Evolutionary conservation across 1,139 yeast genomes (phyloP).

Genomic region (Arxiozyma heterogenica): DNA sequence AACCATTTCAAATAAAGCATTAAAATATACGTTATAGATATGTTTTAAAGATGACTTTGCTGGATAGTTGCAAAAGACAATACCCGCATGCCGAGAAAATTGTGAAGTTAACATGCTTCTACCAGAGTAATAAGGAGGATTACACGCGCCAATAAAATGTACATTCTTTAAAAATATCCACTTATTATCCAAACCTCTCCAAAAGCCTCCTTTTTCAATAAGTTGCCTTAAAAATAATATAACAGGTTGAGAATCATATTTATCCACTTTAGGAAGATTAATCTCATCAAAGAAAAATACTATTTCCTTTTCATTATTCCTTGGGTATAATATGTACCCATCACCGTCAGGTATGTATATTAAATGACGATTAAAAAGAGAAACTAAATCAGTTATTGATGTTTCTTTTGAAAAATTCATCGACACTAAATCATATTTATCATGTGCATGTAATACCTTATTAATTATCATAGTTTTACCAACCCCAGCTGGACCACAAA

Average conservation of each 20-base stretch:
- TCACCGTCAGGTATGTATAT: slow-evolving; percentile 44
- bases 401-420: slow-evolving; percentile 83
- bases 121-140: slow-evolving; percentile 79
- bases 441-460: slow-evolving; percentile 53
- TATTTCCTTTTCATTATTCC: slow-evolving; percentile 56
- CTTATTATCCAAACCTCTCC: slow-evolving; percentile 49
- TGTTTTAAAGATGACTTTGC: slow-evolving; percentile 51
- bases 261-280: slow-evolving; percentile 67
- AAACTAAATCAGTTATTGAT: slow-evolving; percentile 50
- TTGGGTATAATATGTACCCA: slow-evolving; percentile 53
- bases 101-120: slow-evolving; percentile 52
- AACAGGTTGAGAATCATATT: slow-evolving; percentile 68
- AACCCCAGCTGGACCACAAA: slow-evolving; percentile 97
- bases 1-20: slow-evolving; percentile 50
- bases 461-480: slow-evolving; percentile 91
- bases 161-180: slow-evolving; percentile 65
- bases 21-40: slow-evolving; percentile 55
- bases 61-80: slow-evolving; percentile 78
- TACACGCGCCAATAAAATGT: slow-evolving; percentile 91
- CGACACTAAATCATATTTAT: slow-evolving; percentile 52
- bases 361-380: slow-evolving; percentile 67
- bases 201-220: slow-evolving; percentile 68
- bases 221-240: slow-evolving; percentile 71
- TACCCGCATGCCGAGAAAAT: slow-evolving; percentile 58
- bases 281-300: slow-evolving; percentile 90